Evolutionary conservation across 1,284 basidiomycete species (phyloP), one percentile per base, ranked within the genome.

Genomic region (Ceratobasidium sp.): DNA sequence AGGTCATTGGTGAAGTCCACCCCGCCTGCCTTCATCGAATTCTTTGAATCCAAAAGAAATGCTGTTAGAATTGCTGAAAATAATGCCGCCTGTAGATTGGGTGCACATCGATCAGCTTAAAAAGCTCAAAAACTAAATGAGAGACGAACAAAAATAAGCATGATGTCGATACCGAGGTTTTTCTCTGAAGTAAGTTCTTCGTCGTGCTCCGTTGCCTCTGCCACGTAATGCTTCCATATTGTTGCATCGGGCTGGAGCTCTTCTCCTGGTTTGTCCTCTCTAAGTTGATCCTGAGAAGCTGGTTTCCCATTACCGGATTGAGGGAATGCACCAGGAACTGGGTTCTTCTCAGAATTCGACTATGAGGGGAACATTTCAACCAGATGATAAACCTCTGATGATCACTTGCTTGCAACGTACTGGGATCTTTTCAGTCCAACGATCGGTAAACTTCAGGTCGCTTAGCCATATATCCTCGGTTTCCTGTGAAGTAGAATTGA

Each of bases 61-160:
- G 67, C 67, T n/a, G 67, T 57, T 14, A 62, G 43, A 32, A 70
- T 58, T 11, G 52, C 67, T 26, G 67, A 47, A 32, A 70, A 70
- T 21, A 70, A 38, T 11, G 54, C 54, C 21, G 67, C 67, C 67
- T 70, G 54, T n/a, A 7, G 14, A 62, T 23, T 23, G 16, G 7
- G 26, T 7, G 26, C 9, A 44, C n/a, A n/a, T n/a, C n/a, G n/a
- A n/a, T n/a, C n/a, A n/a, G n/a, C n/a, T n/a, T 21, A 44, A n/a
- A n/a, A n/a, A n/a, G n/a, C n/a, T n/a, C n/a, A n/a, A n/a, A n/a
- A n/a, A n/a, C n/a, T n/a, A 30, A 11, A 32, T 23, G 54, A 30
- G 9, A 57, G 21, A 11, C 54, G 13, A 30, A 57, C 54, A 32
- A 57, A 57, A 5, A 57, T 14, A 11, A 57, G 30, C 18, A 57